A percentile compares a stretch with the other conserved stretches of the same genome.
These are phyloP conservation scores for Mucor indicus DNA, from an alignment of 371 early-diverging fungal species.

Conservation along the genomic window DNA sequence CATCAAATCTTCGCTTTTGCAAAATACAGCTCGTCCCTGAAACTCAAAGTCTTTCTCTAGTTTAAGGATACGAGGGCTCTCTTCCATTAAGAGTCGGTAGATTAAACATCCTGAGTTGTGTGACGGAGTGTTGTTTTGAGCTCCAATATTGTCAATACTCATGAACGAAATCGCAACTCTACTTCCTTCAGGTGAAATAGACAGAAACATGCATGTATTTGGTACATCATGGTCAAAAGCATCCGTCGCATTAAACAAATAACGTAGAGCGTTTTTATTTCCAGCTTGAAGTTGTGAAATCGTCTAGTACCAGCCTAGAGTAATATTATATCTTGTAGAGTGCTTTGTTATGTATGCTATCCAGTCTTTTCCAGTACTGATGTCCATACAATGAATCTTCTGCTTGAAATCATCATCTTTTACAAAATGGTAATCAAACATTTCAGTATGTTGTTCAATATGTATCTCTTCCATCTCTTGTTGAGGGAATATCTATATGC, in stretches of 20 bases:
- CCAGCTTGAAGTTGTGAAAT: neutral
- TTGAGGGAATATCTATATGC: too few relatives aligned
- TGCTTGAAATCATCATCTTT: too few relatives aligned
- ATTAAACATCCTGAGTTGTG: neutral
- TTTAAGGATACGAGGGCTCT: neutral
- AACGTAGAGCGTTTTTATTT: too few relatives aligned
- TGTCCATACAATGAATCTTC: too few relatives aligned
- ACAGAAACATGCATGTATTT: slow-evolving; percentile 1
- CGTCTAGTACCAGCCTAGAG: neutral
- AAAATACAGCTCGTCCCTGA: slow-evolving; percentile 1
- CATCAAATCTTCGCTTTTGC: neutral
- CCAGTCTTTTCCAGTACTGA: too few relatives aligned
- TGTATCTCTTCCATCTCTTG: too few relatives aligned
- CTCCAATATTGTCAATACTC: neutral
- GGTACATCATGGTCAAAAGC: neutral
- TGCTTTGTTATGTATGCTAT: neutral
- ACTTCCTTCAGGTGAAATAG: slow-evolving; percentile 1
- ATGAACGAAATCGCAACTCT: slow-evolving; percentile 1
- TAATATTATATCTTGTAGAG: too few relatives aligned
- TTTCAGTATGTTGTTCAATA: too few relatives aligned
- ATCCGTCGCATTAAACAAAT: neutral
- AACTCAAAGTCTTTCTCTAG: neutral
- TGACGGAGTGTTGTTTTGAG: neutral
- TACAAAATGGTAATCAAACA: too few relatives aligned
- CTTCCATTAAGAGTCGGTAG: too few relatives aligned